Evolutionary conservation across 2,329 filamentous ascomycete species (phyloP), one percentile per base, ranked within the genome.

Genomic region (Cladosporium sp.): DNA sequence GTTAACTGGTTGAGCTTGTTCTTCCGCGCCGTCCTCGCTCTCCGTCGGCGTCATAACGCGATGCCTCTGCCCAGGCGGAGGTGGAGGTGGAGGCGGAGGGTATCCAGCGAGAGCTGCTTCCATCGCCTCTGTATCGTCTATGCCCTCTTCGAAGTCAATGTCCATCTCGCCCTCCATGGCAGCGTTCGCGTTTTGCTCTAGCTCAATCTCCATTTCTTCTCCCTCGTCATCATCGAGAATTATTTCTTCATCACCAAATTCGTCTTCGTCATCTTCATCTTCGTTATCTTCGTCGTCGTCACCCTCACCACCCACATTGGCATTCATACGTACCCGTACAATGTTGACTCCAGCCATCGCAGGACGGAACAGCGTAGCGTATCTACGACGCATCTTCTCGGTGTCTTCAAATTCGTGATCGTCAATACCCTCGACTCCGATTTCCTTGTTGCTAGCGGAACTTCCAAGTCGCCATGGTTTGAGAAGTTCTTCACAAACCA

Each of bases 401-500:
- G 73, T 76, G 5, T 91, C 88, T 51, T 90, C 83, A 54, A 82
- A 81, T 69, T 91, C 88, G 71, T 96, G 91, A 73, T 96, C 92
- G 74, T 95, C 90, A 26, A 96, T 89, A 11, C 92, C 92, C 69
- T 89, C 86, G 74, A 88, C 86, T 16, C 91, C 92, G 67, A 95
- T 89, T 67, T 87, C 85, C 23, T 88, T 89, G 76, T 98, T 94
- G 53, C 85, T 89, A 7, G 90, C 95, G 64, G 87, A 85, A 74
- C 95, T 98, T 6, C 95, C 95, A 69, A 90, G 87, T 34, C 89
- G 87, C 95, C 95, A 99, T 1, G 91, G 86, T 70, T 89, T 90
- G 67, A 99, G 86, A 73, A 98, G 85, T 77, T 99, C 92, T 76
- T 98, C 92, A 74, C 95, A 99, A 46, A 99, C 87, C 7, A 90